Conservation (phyloP, 1,139 yeast species). For the Kluyveromyces sp. region DNA sequence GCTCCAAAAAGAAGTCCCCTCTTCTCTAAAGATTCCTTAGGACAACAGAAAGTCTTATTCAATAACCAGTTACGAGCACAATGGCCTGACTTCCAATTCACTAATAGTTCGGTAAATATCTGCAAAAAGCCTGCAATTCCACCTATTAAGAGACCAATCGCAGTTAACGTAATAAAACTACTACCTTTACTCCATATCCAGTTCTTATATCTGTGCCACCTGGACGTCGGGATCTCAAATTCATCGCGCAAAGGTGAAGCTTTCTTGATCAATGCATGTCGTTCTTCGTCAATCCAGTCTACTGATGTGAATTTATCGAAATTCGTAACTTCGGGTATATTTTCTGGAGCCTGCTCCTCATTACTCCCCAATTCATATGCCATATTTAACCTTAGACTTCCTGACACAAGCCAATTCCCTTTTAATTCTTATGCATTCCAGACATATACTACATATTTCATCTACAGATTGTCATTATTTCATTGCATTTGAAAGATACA, state of each 20-base stretch:
- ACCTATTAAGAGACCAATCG: constrained; percentile 73
- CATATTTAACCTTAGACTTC: neutral
- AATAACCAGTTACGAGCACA: constrained; percentile 66
- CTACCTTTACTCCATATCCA: constrained; percentile 47
- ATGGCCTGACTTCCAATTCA: constrained; percentile 69
- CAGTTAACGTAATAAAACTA: constrained; percentile 62
- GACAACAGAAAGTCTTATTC: constrained; percentile 74
- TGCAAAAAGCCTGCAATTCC: constrained; percentile 74
- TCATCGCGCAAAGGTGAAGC: constrained; percentile 7
- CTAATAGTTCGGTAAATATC: constrained; percentile 79
- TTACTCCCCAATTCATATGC: neutral
- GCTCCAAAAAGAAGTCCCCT: neutral
- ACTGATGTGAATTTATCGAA: constrained; percentile 60
- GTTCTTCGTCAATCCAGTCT: constrained; percentile 80
- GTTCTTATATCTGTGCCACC: constrained; percentile 17
- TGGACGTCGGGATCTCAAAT: constrained; percentile 7
- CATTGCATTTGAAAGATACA: too few species aligned
- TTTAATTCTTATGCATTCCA: too few species aligned
- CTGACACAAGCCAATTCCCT: neutral
- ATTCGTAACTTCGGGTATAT: constrained; percentile 30
- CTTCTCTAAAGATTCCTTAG: constrained; percentile 34
- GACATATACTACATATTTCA: too few species aligned
- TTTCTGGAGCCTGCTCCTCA: constrained; percentile 5
- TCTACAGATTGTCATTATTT: too few species aligned
- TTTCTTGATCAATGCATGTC: constrained; percentile 16